These are phyloP conservation scores for Dictyostelium capitatum DNA, from an alignment of 78 protist species.

Conservation along the genomic window DNA sequence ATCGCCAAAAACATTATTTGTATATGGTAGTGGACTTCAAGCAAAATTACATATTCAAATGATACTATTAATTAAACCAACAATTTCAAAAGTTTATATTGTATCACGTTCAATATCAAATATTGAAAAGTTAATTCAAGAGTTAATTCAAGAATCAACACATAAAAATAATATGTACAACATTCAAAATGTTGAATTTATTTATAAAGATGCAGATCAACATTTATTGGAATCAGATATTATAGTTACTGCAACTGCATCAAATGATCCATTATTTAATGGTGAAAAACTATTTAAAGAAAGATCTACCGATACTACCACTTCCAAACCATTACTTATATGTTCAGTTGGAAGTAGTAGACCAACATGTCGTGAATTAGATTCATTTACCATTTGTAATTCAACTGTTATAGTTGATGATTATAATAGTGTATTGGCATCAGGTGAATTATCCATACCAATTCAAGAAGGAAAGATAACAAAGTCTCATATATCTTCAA, in stretches of 20 bases:
- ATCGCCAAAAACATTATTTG: slow-evolving; percentile 5
- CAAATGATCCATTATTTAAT: slow-evolving; percentile 32
- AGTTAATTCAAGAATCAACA: not conserved
- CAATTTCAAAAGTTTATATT: slow-evolving; percentile 17
- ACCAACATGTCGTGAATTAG: slow-evolving; percentile 61
- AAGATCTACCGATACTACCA: not conserved
- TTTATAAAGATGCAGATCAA: not conserved
- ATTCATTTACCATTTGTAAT: not conserved
- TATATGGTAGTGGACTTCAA: slow-evolving; percentile 76
- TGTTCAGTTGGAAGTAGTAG: slow-evolving; percentile 52
- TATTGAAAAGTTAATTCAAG: not conserved
- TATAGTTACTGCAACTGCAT: slow-evolving; percentile 67
- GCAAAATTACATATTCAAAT: slow-evolving; percentile 55
- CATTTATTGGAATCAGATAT: slow-evolving; percentile 31
- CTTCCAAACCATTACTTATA: not conserved
- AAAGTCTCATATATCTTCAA: not conserved
- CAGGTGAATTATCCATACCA: slow-evolving; percentile 40
- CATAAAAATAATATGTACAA: not conserved
- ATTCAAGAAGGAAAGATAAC: not conserved
- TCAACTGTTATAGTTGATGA: slow-evolving; percentile 55
- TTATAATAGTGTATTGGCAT: not conserved
- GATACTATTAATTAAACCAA: slow-evolving; percentile 3
- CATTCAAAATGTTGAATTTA: slow-evolving; percentile 12
- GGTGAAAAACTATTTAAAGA: slow-evolving; percentile 9
- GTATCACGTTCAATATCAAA: slow-evolving; percentile 17